Evolutionary conservation across 768 basidiomycete species (phyloP), one percentile per base, ranked within the genome.

Genomic region (Trichaptum fuscoviolaceum): DNA sequence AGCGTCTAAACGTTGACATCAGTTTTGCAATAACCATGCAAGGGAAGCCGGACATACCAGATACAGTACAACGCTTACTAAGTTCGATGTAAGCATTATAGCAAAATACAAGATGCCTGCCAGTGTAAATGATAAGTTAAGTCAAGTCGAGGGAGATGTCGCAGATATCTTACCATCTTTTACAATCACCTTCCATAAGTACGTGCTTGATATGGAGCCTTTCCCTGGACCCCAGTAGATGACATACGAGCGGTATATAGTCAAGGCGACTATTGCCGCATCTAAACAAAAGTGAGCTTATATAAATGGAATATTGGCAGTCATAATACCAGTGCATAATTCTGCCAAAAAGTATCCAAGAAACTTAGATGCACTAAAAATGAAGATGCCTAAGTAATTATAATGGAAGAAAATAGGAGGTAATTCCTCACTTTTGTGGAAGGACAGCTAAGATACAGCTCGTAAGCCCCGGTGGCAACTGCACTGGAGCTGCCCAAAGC

Each of bases 91-190:
- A 64, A 71, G 71, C 60, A 73, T 73, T 25, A 68, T 69, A 15
- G 68, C 72, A 66, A 71, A 73, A 64, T 73, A 73, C 69, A 73
- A 70, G 63, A 73, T 67, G 3, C 72, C 72, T 73, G 58, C 5
- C 35, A 36, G 35, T 17, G 15, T 15, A 12, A 12, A 12, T 6
- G 3, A 52, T 12, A 15, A 52, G 42, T 52, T 12, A 5, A 5
- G 15, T 2, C 42, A 52, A 52, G 6, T 12, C 30, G 30, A 30
- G 30, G 2, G 30, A 52, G 15, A 52, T 15, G 42, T 52, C 12
- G 42, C 12, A 52, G 6, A 52, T 52, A 4, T 30, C 42, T 52
- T 52, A 52, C 42, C 42, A 52, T 52, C 42, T 52, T 52, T 52
- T 52, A 52, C 42, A 3, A 52, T 20, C 20, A 52, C 42, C 42